Percentiles rank a stretch among this genome's conserved stretches.
Evolutionary conservation across 768 basidiomycete genomes (phyloP).

Genomic region (Tricholomella constricta): DNA sequence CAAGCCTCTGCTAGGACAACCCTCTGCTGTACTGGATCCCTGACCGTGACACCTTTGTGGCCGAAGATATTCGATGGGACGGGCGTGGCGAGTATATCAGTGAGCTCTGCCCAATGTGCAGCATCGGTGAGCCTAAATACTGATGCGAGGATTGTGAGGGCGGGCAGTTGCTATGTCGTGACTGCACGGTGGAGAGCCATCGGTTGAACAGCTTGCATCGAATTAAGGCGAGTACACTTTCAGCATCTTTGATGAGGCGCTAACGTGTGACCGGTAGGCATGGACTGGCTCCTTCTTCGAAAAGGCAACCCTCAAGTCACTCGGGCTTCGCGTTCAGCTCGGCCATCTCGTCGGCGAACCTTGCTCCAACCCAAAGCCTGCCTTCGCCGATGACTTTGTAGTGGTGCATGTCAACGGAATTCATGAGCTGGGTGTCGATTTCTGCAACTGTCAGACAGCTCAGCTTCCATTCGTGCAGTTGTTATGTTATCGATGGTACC

Average conservation of each 20-base stretch:
- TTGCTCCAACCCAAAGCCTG: slow-evolving; percentile 15
- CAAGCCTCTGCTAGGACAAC: too few species aligned
- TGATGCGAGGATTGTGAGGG: slow-evolving; percentile 8
- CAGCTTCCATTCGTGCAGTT: slow-evolving; percentile 25
- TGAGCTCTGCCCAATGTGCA: background rate
- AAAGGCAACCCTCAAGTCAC: too few species aligned
- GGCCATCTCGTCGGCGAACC: slow-evolving; percentile 3
- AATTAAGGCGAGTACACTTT: background rate
- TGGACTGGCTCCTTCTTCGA: background rate
- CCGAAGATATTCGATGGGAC: slow-evolving; percentile 1
- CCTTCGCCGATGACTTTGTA: slow-evolving; percentile 23
- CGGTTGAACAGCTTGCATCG: background rate
- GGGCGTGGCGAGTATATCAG: background rate
- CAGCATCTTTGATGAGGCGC: background rate
- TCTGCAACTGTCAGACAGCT: slow-evolving; percentile 27
- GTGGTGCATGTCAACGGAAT: too few species aligned
- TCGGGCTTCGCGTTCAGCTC: slow-evolving; percentile 2
- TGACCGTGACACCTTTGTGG: slow-evolving; percentile 2
- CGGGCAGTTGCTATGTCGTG: background rate
- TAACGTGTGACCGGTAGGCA: background rate
- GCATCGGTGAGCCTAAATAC: background rate
- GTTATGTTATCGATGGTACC: slow-evolving; percentile 25
- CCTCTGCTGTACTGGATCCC: background rate
- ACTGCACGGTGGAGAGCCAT: slow-evolving; percentile 4
- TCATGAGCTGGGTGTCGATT: slow-evolving; percentile 31